Base-by-base conservation (phyloP, 2,329 filamentous ascomycete genomes). In the Peltaster fructicola region DNA sequence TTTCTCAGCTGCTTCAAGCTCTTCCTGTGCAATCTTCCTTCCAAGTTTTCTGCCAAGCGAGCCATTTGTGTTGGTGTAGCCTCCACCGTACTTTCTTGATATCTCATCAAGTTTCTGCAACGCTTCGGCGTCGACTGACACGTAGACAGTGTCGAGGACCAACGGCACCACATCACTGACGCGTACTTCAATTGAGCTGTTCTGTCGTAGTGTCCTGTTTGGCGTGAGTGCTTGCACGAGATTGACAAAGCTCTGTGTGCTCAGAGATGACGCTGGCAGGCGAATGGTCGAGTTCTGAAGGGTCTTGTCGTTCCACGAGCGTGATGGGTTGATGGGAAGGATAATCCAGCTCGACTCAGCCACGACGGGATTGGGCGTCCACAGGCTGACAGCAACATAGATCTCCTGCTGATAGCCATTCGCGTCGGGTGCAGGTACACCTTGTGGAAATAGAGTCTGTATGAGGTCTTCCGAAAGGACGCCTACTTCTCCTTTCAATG, bases 401-500 rank as follows among this genome's bases (percentile, higher is more conserved):
- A 67, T 56, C 29, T 23, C 20, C 14, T 65, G 43, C 13, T 61
- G 52, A 31, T 53, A 24, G 9, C 22, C 26, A 17, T 24, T 22
- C 7, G 27, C 20, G 25, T 19, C 20, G 6, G 12, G 16, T 7
- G 28, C n/a, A 6, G 25, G 20, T 9, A 17, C 29, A 26, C 31
- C 24, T 17, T 30, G 27, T 4, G 78, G 72, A 53, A 90, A 82
- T 25, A 95, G 63, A 44, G 90, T 77, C 22, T 65, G 60, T 42
- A 84, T 81, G 25, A 98, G 62, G 50, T 92, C 81, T 41, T 81
- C 74, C 8, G 85, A 92, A 26, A 95, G 53, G 35, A 88, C 67
- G 34, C 82, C 88, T 33, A 84, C 65, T 45, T 92, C 80, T 26
- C 79, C 80, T 52, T 75, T 79, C 41, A 91, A 63, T 48, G 77